Percentiles rank a stretch among this genome's conserved stretches.
These are phyloP conservation scores for Pluteus cervinus DNA, from an alignment of 768 basidiomycete genomes.

Conservation along the genomic window DNA sequence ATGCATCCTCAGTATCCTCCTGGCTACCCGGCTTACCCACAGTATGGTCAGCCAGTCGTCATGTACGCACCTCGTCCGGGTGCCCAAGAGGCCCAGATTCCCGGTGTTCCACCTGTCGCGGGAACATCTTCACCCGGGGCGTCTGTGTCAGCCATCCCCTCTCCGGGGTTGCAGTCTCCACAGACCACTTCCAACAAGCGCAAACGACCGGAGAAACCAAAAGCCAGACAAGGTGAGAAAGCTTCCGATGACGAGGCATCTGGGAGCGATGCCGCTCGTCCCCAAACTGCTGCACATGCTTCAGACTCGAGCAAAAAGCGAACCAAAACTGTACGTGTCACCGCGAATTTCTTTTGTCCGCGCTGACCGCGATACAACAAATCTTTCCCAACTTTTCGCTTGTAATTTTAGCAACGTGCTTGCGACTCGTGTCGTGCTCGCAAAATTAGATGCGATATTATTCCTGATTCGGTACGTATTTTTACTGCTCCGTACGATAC, in stretches of 20 bases:
- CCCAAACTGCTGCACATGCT: conserved; percentile 23
- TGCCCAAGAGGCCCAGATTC: too few relatives aligned
- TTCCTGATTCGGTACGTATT: conserved; percentile 47
- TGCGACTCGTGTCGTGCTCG: conserved; percentile 89
- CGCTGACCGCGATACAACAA: too few relatives aligned
- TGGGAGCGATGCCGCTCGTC: conserved; percentile 35
- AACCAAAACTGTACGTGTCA: conserved; percentile 78
- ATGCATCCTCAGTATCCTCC: conserved; percentile 49
- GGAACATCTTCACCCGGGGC: too few relatives aligned
- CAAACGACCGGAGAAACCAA: conserved; percentile 43
- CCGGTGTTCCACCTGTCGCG: conserved; percentile 29
- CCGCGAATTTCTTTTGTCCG: too few relatives aligned
- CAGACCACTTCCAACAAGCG: conserved; percentile 43
- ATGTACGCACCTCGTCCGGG: conserved; percentile 51
- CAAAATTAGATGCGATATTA: conserved; percentile 93
- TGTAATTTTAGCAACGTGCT: conserved; percentile 50
- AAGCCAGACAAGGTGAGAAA: conserved; percentile 38
- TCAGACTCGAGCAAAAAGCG: conserved; percentile 58
- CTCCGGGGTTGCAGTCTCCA: conserved; percentile 25
- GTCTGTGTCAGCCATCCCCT: too few relatives aligned
- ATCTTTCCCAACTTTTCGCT: too few relatives aligned
- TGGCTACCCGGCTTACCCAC: conserved; percentile 55
- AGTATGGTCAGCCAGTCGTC: conserved; percentile 66
- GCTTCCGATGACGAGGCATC: conserved; percentile 62
- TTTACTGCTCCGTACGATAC: background rate